phyloP scores from a whole-genome alignment of 768 basidiomycete species.

The Trametes meyenii region DNA sequence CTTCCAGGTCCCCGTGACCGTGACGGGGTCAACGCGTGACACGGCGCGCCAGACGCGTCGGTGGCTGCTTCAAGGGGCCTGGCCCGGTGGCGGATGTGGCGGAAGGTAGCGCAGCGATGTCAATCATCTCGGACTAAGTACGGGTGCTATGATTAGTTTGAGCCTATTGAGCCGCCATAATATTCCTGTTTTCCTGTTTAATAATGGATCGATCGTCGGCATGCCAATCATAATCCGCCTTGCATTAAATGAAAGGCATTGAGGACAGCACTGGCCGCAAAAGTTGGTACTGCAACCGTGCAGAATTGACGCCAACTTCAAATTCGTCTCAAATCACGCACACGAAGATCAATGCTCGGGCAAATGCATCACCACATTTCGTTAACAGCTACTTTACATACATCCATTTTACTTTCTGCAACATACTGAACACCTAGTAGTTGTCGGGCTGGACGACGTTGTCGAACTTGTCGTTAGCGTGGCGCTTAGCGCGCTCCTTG shows the following conservation, averaged over 20 bases:
- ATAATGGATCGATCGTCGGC: too few species aligned
- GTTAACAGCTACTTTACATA: conserved; percentile 14
- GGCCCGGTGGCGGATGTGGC: neutral
- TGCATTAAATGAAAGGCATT: too few species aligned
- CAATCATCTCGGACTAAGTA: neutral
- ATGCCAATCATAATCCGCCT: too few species aligned
- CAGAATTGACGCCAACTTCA: neutral
- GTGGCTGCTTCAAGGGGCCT: conserved; percentile 2
- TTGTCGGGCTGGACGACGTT: conserved; percentile 12
- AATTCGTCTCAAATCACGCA: neutral
- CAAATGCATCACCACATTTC: neutral
- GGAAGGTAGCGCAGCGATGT: neutral
- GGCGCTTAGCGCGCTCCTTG: conserved; percentile 43
- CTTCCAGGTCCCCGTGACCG: conserved; percentile 4
- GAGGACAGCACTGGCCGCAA: too few species aligned
- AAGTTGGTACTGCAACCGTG: too few species aligned
- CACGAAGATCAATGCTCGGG: neutral
- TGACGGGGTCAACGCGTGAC: neutral
- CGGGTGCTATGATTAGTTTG: too few species aligned
- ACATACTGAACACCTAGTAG: conserved; percentile 2
- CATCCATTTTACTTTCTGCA: neutral
- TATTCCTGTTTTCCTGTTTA: too few species aligned
- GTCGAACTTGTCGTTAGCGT: conserved; percentile 5
- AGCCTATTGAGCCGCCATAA: too few species aligned
- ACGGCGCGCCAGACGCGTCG: conserved; percentile 4